A percentile compares a stretch with the other conserved stretches of the same genome.
Evolutionary conservation across 768 basidiomycete species (phyloP).

Genomic region (Bullera alba): DNA sequence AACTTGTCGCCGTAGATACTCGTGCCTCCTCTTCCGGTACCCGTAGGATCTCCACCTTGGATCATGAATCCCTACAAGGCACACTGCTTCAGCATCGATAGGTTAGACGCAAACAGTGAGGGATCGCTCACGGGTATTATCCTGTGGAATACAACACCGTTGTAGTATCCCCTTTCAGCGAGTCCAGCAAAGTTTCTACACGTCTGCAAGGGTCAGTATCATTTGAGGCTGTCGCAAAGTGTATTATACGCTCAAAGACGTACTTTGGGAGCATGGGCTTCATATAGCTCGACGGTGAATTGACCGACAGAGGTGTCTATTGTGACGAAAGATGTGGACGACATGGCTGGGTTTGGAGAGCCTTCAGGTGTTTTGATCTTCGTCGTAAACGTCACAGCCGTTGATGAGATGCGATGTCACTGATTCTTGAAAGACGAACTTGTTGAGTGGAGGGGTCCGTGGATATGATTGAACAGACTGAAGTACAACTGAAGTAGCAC

Average conservation of each 20-base stretch:
- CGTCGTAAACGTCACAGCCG: too few species aligned
- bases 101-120: not conserved
- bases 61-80: conserved; percentile 82
- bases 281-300: conserved; percentile 82
- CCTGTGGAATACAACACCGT: conserved; percentile 80
- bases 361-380: too few species aligned
- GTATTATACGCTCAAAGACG: conserved; percentile 15
- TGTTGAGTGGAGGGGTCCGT: too few species aligned
- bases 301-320: conserved; percentile 45
- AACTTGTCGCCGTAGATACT: conserved; percentile 55
- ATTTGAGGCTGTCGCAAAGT: not conserved
- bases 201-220: conserved; percentile 53
- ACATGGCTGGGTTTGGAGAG: too few species aligned
- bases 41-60: conserved; percentile 89
- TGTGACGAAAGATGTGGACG: conserved; percentile 31
- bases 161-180: conserved; percentile 87
- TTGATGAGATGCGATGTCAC: too few species aligned
- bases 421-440: too few species aligned
- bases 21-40: conserved; percentile 73
- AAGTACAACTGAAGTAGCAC: too few species aligned
- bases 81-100: not conserved
- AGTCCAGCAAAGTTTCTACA: conserved; percentile 93
- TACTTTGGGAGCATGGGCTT: conserved; percentile 76
- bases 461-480: too few species aligned
- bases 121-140: conserved; percentile 61